Base-by-base conservation (phyloP, 352 stramenopile genomes). In the Globisporangium takayamanum region DNA sequence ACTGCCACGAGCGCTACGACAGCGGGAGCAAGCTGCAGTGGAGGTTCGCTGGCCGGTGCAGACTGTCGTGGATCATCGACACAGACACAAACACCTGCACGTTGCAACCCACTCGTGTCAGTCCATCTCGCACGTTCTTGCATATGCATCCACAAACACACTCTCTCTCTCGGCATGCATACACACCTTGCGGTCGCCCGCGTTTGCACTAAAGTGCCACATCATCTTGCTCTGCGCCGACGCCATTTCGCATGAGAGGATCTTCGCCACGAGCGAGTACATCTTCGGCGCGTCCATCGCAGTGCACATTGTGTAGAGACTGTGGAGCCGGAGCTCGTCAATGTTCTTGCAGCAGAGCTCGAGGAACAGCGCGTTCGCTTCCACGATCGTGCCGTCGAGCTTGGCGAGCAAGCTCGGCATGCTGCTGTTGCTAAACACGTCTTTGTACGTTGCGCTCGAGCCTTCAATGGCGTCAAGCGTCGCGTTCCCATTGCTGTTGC, bases 181-280 rank as follows among this genome's bases (percentile, higher is more conserved):
- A 52, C 67, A 47, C 67, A 89, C 80, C 73, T 90, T 88, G 57
- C 82, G 76, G 55, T 89, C 78, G 53, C 78, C 73, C 22, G 74
- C 78, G 67, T 70, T 87, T 42, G 76, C 73, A n/a, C 30, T 50
- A 30, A 88, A 87, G 61, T 88, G 77, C 82, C 82, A 92, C 75
- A 87, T 76, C 82, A 92, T 92, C 66, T 90, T 92, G 72, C 76
- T 86, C 68, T 90, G 82, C 14, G 80, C 80, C 5, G 82, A 92
- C 41, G 73, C 75, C 66, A 86, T 81, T 59, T 92, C 82, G 52
- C 80, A 90, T 45, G 79, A 76, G 2, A 88, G 57, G 62, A 92
- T 85, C 66, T 84, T 87, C 60, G 76, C 74, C 12, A 92, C 82
- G 30, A 92, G 69, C 62, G 72, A 79, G 66, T 90, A 88, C 82